phyloP scores from a whole-genome alignment of 345 rosid genomes.

The Eucalyptus erythrocorys region DNA sequence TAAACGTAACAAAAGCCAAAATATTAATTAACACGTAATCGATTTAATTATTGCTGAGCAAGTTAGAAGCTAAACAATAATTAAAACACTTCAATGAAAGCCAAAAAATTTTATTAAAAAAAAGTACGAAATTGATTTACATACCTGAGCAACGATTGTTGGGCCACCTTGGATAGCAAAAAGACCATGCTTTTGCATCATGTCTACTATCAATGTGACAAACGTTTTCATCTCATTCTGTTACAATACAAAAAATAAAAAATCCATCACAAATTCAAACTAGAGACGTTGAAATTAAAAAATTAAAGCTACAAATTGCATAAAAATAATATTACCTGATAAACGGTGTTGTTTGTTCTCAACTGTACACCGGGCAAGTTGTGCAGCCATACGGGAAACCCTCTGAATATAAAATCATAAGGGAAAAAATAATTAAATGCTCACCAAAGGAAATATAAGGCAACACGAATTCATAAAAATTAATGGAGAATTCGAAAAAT shows the following conservation, averaged over 20 bases:
- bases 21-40: not conserved
- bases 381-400: slow-evolving; percentile 65
- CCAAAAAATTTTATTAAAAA: not conserved
- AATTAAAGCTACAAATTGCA: not conserved
- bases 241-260: not conserved
- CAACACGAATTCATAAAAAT: not conserved
- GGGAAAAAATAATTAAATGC: not conserved
- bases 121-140: not conserved
- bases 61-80: not conserved
- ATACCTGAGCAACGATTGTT: slow-evolving; percentile 29
- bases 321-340: slow-evolving; percentile 19
- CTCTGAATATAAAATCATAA: slow-evolving; percentile 8
- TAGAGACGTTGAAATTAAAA: not conserved
- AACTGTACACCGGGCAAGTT: slow-evolving; percentile 25
- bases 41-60: not conserved
- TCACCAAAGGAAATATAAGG: not conserved
- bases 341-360: slow-evolving; percentile 38
- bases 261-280: not conserved
- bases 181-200: slow-evolving; percentile 14
- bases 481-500: not conserved
- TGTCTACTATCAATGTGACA: slow-evolving; percentile 15
- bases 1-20: not conserved
- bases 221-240: slow-evolving; percentile 35
- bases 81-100: no score
- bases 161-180: slow-evolving; percentile 43